phyloP scores from a whole-genome alignment of 208 protist species.

The Leishmania amazonensis region DNA sequence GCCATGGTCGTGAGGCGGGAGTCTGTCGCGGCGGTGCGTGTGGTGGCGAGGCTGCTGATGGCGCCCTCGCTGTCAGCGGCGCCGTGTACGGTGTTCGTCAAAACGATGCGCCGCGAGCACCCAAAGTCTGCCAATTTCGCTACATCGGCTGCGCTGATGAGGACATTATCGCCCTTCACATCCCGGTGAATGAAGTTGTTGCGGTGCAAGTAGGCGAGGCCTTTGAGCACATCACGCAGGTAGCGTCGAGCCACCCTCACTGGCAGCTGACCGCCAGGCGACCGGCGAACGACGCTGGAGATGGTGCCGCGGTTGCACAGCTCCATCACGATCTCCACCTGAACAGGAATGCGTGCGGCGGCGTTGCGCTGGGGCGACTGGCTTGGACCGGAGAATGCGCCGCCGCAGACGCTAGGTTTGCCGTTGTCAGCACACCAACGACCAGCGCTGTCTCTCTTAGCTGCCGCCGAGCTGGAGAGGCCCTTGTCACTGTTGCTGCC shows the following conservation, averaged over 20 bases:
- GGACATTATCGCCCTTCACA: constrained; percentile 90
- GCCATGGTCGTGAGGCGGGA: constrained; percentile 26
- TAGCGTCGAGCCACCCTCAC: constrained; percentile 52
- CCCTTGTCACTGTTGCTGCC: background rate
- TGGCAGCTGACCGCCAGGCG: constrained; percentile 53
- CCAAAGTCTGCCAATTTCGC: constrained; percentile 96
- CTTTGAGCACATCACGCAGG: constrained; percentile 77
- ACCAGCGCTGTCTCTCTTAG: background rate
- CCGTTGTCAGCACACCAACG: background rate
- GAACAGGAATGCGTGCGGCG: constrained; percentile 24
- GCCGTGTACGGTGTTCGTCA: constrained; percentile 32
- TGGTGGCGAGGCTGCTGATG: constrained; percentile 23
- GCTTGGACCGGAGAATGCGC: background rate
- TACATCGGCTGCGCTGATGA: constrained; percentile 70
- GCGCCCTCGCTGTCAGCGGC: constrained; percentile 14
- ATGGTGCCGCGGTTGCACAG: constrained; percentile 74
- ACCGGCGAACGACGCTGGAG: constrained; percentile 46
- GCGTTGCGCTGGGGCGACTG: constrained; percentile 12
- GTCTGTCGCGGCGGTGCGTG: constrained; percentile 19
- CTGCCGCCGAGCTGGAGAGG: background rate
- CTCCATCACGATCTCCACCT: constrained; percentile 91
- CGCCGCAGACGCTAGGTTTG: background rate
- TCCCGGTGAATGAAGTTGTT: constrained; percentile 85
- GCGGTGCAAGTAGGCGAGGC: constrained; percentile 80
- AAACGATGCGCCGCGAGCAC: constrained; percentile 83